A percentile compares a stretch with the other conserved stretches of the same genome.
Conservation (phyloP, 108 stramenopile species). For the Licmophora abbreviata region DNA sequence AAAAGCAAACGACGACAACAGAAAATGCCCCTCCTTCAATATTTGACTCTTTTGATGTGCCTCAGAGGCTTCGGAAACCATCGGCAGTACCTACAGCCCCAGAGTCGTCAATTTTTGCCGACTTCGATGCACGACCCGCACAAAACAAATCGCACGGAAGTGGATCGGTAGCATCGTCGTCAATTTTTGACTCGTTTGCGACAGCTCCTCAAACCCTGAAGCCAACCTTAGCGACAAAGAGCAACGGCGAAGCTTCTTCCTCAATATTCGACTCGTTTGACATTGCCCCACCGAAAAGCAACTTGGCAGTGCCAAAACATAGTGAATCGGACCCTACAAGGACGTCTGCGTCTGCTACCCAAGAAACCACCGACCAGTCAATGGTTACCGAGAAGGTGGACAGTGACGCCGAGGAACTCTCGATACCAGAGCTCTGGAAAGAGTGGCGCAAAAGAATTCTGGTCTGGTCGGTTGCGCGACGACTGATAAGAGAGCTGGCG, state of each 20-base stretch:
- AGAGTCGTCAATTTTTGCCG: no score
- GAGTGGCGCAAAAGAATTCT: conserved; percentile 46
- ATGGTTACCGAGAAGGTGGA: neutral
- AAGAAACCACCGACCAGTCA: neutral
- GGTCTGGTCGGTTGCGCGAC: conserved; percentile 29
- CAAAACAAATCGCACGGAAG: no score
- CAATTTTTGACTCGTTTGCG: conserved; percentile 49
- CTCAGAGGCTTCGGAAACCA: conserved; percentile 15
- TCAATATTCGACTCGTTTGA: conserved; percentile 54
- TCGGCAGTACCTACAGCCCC: conserved; percentile 1
- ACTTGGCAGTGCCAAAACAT: no score
- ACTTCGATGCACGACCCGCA: no score
- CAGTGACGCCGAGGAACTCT: neutral
- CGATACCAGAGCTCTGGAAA: conserved; percentile 39
- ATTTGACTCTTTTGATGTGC: conserved; percentile 34
- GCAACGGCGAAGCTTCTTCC: conserved; percentile 15
- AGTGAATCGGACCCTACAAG: neutral
- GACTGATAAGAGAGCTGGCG: conserved; percentile 60
- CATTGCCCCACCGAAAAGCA: conserved; percentile 3
- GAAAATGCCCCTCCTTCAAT: conserved; percentile 20
- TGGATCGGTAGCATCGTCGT: conserved; percentile 12
- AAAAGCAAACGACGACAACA: conserved; percentile 1
- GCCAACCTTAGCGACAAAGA: neutral
- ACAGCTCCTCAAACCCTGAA: conserved; percentile 13
- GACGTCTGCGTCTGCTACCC: neutral